Conservation (phyloP, 495 filamentous ascomycete species). For the Lophiostoma macrostomum region DNA sequence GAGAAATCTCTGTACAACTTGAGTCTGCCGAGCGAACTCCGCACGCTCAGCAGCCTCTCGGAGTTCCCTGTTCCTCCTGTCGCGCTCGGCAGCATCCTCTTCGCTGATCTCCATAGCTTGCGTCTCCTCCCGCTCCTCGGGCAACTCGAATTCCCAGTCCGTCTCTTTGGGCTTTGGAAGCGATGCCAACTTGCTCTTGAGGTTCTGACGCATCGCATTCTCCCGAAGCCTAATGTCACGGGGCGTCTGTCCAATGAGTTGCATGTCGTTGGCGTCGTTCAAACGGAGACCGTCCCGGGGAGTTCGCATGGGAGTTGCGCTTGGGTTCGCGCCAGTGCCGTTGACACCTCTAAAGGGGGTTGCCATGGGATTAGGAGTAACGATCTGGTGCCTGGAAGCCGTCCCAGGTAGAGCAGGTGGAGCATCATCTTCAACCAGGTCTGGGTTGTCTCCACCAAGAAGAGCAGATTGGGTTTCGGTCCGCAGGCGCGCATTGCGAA, state of each 20-base stretch:
- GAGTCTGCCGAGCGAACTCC: conserved; percentile 80
- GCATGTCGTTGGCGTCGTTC: conserved; percentile 65
- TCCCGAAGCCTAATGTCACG: conserved; percentile 74
- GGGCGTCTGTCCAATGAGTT: conserved; percentile 71
- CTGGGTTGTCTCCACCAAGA: conserved; percentile 90
- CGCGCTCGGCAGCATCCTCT: conserved; percentile 82
- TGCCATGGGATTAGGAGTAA: conserved; percentile 92
- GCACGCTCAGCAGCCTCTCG: conserved; percentile 68
- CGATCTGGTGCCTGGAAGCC: conserved; percentile 70
- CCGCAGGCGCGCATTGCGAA: conserved; percentile 86
- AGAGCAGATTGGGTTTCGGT: conserved; percentile 96
- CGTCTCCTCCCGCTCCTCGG: conserved; percentile 72
- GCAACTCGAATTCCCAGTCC: conserved; percentile 88
- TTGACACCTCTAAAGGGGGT: conserved; percentile 77
- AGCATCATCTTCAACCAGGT: conserved; percentile 72
- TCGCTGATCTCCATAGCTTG: conserved; percentile 55
- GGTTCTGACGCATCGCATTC: conserved; percentile 63
- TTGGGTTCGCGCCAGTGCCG: conserved; percentile 65
- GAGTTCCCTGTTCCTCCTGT: conserved; percentile 65
- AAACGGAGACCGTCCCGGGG: conserved; percentile 86
- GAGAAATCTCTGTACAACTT: conserved; percentile 80
- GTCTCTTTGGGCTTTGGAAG: conserved; percentile 88
- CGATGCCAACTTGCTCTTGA: conserved; percentile 69
- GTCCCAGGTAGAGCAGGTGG: conserved; percentile 89
- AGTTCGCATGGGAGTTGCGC: conserved; percentile 86